phyloP scores from a whole-genome alignment of 345 rosid species.

The Salix purpurea region DNA sequence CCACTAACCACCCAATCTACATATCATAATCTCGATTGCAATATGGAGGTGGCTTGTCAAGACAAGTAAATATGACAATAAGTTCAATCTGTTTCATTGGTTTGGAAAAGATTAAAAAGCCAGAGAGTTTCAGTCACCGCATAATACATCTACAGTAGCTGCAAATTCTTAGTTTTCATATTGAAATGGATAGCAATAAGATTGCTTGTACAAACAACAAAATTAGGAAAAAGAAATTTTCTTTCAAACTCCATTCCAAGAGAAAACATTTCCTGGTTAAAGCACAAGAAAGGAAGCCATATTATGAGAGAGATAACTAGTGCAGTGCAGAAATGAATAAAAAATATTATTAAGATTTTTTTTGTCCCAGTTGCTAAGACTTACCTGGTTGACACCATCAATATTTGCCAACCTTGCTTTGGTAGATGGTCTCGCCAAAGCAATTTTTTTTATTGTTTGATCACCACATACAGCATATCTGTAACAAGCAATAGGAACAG shows the following conservation, averaged over 20 bases:
- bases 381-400: slow-evolving; percentile 53
- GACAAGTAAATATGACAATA: neutral
- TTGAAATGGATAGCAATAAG: neutral
- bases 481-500: slow-evolving; percentile 2
- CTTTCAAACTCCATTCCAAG: neutral
- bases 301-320: neutral
- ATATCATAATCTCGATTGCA: neutral
- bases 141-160: neutral
- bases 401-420: slow-evolving; percentile 47
- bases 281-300: neutral
- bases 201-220: neutral
- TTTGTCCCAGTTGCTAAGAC: neutral
- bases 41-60: neutral
- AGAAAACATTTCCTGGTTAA: slow-evolving; percentile 2
- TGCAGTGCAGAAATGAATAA: neutral
- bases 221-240: neutral
- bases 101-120: neutral
- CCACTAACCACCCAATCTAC: neutral
- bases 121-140: neutral
- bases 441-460: slow-evolving; percentile 39
- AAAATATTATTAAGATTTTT: neutral
- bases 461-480: slow-evolving; percentile 50
- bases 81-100: neutral
- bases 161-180: neutral
- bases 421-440: slow-evolving; percentile 41